phyloP scores from a whole-genome alignment of 768 basidiomycete genomes.

The Gelatoporia subvermispora region DNA sequence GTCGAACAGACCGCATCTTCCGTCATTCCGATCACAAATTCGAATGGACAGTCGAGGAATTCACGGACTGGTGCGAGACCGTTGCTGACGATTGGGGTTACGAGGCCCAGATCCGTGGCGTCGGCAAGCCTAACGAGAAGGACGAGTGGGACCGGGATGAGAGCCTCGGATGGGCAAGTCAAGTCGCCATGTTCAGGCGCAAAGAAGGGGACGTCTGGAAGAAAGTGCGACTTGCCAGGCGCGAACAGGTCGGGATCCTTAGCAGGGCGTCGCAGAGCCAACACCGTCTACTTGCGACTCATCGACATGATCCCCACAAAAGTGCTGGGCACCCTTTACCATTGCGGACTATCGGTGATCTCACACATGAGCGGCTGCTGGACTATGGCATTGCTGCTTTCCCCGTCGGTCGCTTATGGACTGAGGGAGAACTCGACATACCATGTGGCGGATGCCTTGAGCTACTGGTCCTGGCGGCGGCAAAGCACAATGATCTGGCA shows the following conservation, averaged over 20 bases:
- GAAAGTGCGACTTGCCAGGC: slow-evolving; percentile 22
- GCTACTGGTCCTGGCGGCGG: slow-evolving; percentile 42
- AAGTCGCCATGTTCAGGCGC: slow-evolving; percentile 59
- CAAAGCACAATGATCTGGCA: slow-evolving; percentile 26
- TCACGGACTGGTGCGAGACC: slow-evolving; percentile 52
- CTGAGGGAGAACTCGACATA: slow-evolving; percentile 39
- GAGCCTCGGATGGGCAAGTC: slow-evolving; percentile 59
- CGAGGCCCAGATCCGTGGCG: slow-evolving; percentile 48
- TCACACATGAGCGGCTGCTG: slow-evolving; percentile 51
- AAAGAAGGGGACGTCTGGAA: slow-evolving; percentile 31
- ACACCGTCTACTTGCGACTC: slow-evolving; percentile 45
- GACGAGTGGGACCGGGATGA: slow-evolving; percentile 75
- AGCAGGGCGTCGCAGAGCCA: slow-evolving; percentile 6
- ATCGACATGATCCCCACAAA: slow-evolving; percentile 49
- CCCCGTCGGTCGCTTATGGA: slow-evolving; percentile 39
- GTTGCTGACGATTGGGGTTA: slow-evolving; percentile 71
- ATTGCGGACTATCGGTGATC: slow-evolving; percentile 42
- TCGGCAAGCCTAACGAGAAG: slow-evolving; percentile 53
- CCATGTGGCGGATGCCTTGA: slow-evolving; percentile 64
- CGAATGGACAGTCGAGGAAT: slow-evolving; percentile 82
- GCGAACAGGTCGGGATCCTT: slow-evolving; percentile 19
- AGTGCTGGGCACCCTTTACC: slow-evolving; percentile 39
- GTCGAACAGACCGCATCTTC: slow-evolving; percentile 68
- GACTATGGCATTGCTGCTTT: slow-evolving; percentile 44
- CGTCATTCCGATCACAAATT: slow-evolving; percentile 84